Evolutionary conservation across 2,329 filamentous ascomycete species (phyloP).

Genomic region (Boeremia lycopersici): DNA sequence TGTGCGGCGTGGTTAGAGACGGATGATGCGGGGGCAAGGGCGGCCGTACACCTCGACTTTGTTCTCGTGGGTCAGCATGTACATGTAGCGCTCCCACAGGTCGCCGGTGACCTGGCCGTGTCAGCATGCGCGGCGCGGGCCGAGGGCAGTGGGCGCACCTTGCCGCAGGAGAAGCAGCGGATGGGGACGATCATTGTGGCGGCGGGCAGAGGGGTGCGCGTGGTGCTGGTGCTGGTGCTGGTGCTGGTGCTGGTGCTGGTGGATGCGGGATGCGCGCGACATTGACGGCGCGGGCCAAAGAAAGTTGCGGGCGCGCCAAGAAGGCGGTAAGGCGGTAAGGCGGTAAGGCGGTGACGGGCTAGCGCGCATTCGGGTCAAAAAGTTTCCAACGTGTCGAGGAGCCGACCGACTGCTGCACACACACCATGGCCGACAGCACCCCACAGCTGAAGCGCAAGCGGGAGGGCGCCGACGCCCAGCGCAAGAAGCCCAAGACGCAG

Average conservation of each 20-base stretch:
- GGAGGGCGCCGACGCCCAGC: constrained; percentile 33
- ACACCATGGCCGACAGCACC: constrained; percentile 34
- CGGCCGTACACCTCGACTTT: constrained; percentile 42
- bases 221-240: too few relatives aligned
- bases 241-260: too few relatives aligned
- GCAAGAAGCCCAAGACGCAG: constrained; percentile 39
- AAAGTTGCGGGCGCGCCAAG: constrained; percentile 41
- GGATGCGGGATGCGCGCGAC: constrained; percentile 21
- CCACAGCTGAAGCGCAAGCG: constrained; percentile 41
- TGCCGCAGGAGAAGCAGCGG: constrained; percentile 98
- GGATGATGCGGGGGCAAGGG: neutral
- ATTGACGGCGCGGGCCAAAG: constrained; percentile 34
- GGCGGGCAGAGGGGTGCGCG: neutral
- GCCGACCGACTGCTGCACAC: too few relatives aligned
- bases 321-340: too few relatives aligned
- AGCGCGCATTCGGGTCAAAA: constrained; percentile 33
- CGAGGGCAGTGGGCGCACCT: constrained; percentile 64
- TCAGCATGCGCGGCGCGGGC: constrained; percentile 33
- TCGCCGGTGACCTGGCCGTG: constrained; percentile 83
- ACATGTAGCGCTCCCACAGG: constrained; percentile 94
- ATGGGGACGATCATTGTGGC: constrained; percentile 95
- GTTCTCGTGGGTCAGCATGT: constrained; percentile 73
- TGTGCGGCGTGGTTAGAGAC: constrained; percentile 54
- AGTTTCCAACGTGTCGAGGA: too few relatives aligned
- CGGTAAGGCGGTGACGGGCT: constrained; percentile 45